Conservation (phyloP, 768 basidiomycete species). For the Rhodotorula kratochvilovae region DNA sequence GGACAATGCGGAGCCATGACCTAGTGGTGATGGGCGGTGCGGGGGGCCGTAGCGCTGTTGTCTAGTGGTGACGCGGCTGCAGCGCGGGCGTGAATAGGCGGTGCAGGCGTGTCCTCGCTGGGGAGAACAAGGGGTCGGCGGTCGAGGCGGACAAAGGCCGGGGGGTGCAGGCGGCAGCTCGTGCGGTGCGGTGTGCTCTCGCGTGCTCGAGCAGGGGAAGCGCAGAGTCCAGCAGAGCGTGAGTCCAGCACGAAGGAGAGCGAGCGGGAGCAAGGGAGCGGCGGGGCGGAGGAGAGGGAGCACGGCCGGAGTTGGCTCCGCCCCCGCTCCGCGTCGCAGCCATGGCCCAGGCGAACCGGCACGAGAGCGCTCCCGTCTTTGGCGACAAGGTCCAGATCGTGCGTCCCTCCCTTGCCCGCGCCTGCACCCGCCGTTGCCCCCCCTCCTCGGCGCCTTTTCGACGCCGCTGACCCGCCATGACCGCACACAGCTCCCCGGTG, state of each 20-base stretch:
- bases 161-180: not conserved
- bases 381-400: constrained; percentile 34
- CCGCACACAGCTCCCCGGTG: constrained; percentile 65
- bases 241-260: too few relatives aligned
- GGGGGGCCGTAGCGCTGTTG: not conserved
- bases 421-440: not conserved
- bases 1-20: not conserved
- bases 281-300: too few relatives aligned
- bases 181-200: not conserved
- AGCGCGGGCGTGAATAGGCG: not conserved
- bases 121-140: constrained; percentile 1
- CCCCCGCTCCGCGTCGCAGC: too few relatives aligned
- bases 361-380: constrained; percentile 20
- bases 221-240: too few relatives aligned
- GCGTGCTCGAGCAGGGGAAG: too few relatives aligned
- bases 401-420: not conserved
- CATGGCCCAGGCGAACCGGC: constrained; percentile 10
- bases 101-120: too few relatives aligned
- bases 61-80: not conserved
- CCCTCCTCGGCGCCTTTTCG: not conserved
- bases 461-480: not conserved
- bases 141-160: not conserved
- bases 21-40: too few relatives aligned
- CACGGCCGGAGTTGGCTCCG: not conserved
- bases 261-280: too few relatives aligned